Conservation (phyloP, 306 rosid species). For the Cucumis melo region DNA sequence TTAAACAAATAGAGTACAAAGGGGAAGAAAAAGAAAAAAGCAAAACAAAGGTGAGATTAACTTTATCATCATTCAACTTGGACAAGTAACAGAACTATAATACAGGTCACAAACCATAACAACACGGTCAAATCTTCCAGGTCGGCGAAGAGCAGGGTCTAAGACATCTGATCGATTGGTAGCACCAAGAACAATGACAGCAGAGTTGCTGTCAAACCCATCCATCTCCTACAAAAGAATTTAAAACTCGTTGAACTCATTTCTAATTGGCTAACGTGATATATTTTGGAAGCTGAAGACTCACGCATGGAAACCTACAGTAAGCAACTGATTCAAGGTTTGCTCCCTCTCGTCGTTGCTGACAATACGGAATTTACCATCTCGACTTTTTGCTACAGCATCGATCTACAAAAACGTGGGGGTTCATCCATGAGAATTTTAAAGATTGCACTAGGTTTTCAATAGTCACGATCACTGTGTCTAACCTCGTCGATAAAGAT, state of each 20-base stretch:
- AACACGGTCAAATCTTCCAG: slow-evolving; percentile 96
- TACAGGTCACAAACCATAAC: slow-evolving; percentile 54
- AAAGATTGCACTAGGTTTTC: slow-evolving; percentile 5
- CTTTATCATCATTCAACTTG: slow-evolving; percentile 7
- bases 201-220: slow-evolving; percentile 98
- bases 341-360: slow-evolving; percentile 98
- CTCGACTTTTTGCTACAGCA: slow-evolving; percentile 99
- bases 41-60: neutral
- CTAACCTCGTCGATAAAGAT: slow-evolving; percentile 88
- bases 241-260: neutral
- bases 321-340: slow-evolving; percentile 95
- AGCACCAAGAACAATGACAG: slow-evolving; percentile 93
- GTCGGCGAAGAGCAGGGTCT: slow-evolving; percentile 97
- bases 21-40: neutral
- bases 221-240: slow-evolving; percentile 81
- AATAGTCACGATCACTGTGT: neutral
- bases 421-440: slow-evolving; percentile 1
- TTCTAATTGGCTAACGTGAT: neutral
- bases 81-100: slow-evolving; percentile 8
- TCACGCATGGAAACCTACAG: slow-evolving; percentile 40
- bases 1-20: neutral
- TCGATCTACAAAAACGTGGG: slow-evolving; percentile 55
- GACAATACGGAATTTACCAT: slow-evolving; percentile 87
- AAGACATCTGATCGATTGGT: slow-evolving; percentile 85
- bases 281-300: slow-evolving; percentile 13